Evolutionary conservation across 129 eudicot species (phyloP).

Genomic region (Solidago caesia): DNA sequence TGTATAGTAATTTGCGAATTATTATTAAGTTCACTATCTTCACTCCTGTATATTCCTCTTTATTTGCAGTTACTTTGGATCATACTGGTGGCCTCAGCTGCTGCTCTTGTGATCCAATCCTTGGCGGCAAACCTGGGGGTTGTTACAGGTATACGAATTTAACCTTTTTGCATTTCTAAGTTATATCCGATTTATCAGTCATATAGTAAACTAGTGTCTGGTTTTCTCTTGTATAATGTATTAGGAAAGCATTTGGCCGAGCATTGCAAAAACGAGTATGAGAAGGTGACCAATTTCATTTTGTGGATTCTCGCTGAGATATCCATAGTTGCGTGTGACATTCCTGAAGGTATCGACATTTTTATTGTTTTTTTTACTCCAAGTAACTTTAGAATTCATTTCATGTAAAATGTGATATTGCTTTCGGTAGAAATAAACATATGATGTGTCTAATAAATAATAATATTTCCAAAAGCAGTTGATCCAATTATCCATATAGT

Average conservation of each 20-base stretch:
- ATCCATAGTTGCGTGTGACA: conserved; percentile 96
- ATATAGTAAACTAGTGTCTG: background rate
- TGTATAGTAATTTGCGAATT: background rate
- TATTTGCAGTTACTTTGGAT: conserved; percentile 87
- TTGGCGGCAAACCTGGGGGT: conserved; percentile 96
- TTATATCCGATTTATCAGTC: background rate
- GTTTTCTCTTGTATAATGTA: conserved; percentile 17
- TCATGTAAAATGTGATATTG: conserved; percentile 10
- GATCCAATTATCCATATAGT: background rate
- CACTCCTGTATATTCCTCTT: conserved; percentile 7
- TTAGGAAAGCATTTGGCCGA: conserved; percentile 98
- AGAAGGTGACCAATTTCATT: conserved; percentile 74
- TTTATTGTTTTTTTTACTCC: background rate
- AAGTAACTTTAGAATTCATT: conserved; percentile 9
- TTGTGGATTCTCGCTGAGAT: conserved; percentile 95
- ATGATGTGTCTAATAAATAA: conserved; percentile 14
- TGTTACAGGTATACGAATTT: conserved; percentile 65
- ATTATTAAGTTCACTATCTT: conserved; percentile 1
- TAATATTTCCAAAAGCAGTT: conserved; percentile 14
- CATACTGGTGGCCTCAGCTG: conserved; percentile 81
- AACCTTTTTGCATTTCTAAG: background rate
- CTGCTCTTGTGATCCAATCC: conserved; percentile 91
- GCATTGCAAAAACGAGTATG: conserved; percentile 85
- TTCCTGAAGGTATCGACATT: conserved; percentile 78
- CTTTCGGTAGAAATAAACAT: conserved; percentile 5